Conservation (phyloP, 1,139 yeast species). For the Candida sp. region DNA sequence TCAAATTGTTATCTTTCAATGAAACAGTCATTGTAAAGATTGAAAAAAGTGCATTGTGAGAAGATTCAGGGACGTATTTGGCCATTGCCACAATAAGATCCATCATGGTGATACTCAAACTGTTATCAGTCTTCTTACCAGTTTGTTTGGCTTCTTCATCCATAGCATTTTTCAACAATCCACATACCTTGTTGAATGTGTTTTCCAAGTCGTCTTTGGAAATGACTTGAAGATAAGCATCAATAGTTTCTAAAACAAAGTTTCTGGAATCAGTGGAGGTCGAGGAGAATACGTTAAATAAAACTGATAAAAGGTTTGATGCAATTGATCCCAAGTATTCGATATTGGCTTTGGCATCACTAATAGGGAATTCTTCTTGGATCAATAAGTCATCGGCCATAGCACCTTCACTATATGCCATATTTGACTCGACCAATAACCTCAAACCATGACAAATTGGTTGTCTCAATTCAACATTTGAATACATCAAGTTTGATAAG, state of each 20-base stretch:
- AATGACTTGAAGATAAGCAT: slow-evolving; percentile 73
- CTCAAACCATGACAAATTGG: slow-evolving; percentile 79
- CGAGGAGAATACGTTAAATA: slow-evolving; percentile 88
- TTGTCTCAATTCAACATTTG: slow-evolving; percentile 72
- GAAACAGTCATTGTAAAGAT: slow-evolving; percentile 72
- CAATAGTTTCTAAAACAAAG: slow-evolving; percentile 81
- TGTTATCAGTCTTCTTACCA: slow-evolving; percentile 32
- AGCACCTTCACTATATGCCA: slow-evolving; percentile 59
- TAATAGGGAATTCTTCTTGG: slow-evolving; percentile 58
- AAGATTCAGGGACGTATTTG: slow-evolving; percentile 68
- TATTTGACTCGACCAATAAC: slow-evolving; percentile 73
- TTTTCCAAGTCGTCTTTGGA: slow-evolving; percentile 60
- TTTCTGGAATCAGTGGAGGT: slow-evolving; percentile 84
- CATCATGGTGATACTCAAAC: slow-evolving; percentile 80
- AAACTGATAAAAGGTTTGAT: slow-evolving; percentile 74
- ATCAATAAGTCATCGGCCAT: slow-evolving; percentile 54
- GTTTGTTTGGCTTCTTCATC: slow-evolving; percentile 48
- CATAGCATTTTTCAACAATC: slow-evolving; percentile 69
- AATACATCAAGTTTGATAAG: slow-evolving; percentile 71
- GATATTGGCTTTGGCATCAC: slow-evolving; percentile 53
- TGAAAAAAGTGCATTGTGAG: slow-evolving; percentile 71
- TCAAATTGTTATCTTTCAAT: slow-evolving; percentile 52
- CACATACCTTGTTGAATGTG: slow-evolving; percentile 86
- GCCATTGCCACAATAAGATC: slow-evolving; percentile 88
- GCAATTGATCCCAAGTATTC: slow-evolving; percentile 64